Evolutionary conservation across 495 filamentous ascomycete species (phyloP), one percentile per base, ranked within the genome.

Genomic region (Penicillium canescens): DNA sequence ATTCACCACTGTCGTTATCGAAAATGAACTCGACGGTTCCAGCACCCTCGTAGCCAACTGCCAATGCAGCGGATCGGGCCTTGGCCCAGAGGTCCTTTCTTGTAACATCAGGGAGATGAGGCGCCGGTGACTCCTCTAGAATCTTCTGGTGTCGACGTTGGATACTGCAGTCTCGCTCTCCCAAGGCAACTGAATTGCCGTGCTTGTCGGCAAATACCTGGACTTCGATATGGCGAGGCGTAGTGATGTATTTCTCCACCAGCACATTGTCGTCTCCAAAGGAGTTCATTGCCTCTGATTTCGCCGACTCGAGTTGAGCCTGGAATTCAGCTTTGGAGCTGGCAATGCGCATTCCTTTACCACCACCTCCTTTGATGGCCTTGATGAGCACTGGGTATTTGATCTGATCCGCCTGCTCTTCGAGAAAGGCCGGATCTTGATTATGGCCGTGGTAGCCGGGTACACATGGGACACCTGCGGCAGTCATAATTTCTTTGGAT

Each of bases 21-120:
- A 99, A 92, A 53, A 99, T 99, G 69, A 97, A 98, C 67, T 99
- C 94, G 6, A 99, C 94, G 0, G 94, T 99, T 3, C 94, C 94
- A 18, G 94, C 94, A 18, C 94, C 95, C 62, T 95, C 89, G 62
- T 99, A 99, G 12, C 89, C 90, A 12, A 98, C 95, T 2, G 94
- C 93, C 40, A 91, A 70, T 1, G 94, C 94, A 12, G 94, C 95
- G 10, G 87, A 85, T 59, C 92, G 75, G 4, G 94, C 94, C 73
- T 98, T 98, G 36, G 86, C 86, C 95, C 95, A 98, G 1, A 99
- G 74, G 57, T 97, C 92, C 56, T 92, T 82, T 35, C 95, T 81
- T 10, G 91, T 87, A 8, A 73, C 77, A 53, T 93, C 87, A 24
- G 86, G 84, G 0, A 99, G 75, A 67, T 92, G 79, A 20, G 94